Conservation (phyloP, 1,139 yeast species). For the Hyphopichia fennica region DNA sequence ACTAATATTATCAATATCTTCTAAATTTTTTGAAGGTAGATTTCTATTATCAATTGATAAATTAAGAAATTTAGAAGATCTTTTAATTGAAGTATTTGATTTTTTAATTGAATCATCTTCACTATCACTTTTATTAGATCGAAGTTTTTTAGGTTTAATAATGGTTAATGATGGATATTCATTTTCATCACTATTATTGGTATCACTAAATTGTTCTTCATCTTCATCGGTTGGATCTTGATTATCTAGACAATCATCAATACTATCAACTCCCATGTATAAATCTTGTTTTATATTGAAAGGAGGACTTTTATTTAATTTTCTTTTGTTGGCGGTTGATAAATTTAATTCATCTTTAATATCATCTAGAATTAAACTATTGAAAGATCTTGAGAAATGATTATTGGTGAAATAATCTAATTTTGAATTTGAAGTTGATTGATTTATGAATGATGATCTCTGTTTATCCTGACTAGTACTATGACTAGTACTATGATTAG, state of each 20-base stretch:
- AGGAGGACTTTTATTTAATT: constrained; percentile 44
- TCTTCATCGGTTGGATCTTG: constrained; percentile 13
- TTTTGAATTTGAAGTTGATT: constrained; percentile 4
- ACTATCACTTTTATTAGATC: neutral
- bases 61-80: constrained; percentile 49
- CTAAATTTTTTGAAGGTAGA: constrained; percentile 14
- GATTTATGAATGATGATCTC: neutral
- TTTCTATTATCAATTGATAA: constrained; percentile 39
- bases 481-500: neutral
- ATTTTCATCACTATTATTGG: constrained; percentile 2
- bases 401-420: constrained; percentile 42
- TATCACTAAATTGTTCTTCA: constrained; percentile 17
- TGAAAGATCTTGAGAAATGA: constrained; percentile 46
- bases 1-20: constrained; percentile 26
- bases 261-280: constrained; percentile 19
- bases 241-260: constrained; percentile 22
- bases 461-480: neutral
- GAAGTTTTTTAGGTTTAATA: constrained; percentile 14
- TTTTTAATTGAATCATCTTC: constrained; percentile 6
- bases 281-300: constrained; percentile 38
- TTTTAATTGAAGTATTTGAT: constrained; percentile 33
- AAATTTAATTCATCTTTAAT: constrained; percentile 20
- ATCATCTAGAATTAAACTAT: constrained; percentile 46
- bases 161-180: constrained; percentile 19
- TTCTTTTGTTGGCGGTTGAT: constrained; percentile 13